These are phyloP conservation scores for Gigaspora rosea DNA, from an alignment of 192 early-diverging fungal species.

Conservation along the genomic window DNA sequence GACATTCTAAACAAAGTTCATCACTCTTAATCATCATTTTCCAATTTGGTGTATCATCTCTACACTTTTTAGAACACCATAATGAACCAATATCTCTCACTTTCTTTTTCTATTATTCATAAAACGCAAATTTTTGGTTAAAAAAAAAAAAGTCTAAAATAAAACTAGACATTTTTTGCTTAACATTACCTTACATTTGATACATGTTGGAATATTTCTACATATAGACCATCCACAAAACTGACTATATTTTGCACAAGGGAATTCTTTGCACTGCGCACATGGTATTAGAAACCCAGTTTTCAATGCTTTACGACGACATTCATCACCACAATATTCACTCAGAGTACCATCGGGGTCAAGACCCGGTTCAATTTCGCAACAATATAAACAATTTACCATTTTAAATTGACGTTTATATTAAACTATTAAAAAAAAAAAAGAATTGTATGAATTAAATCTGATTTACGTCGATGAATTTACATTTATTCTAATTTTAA, in stretches of 20 bases:
- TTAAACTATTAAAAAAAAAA: too few species aligned
- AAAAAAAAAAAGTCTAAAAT: background rate
- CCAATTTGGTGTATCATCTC: slow-evolving; percentile 27
- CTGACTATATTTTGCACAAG: background rate
- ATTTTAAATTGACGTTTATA: background rate
- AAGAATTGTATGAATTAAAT: too few species aligned
- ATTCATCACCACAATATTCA: slow-evolving; percentile 28
- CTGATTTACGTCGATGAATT: too few species aligned
- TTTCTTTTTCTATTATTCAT: background rate
- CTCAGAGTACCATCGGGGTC: slow-evolving; percentile 5
- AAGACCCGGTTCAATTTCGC: background rate
- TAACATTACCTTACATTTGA: background rate
- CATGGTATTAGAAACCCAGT: slow-evolving; percentile 15
- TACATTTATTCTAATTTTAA: too few species aligned
- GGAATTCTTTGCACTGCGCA: slow-evolving; percentile 4
- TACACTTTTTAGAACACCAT: slow-evolving; percentile 28
- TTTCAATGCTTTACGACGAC: slow-evolving; percentile 7
- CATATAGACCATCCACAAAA: slow-evolving; percentile 26
- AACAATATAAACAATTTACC: slow-evolving; percentile 18
- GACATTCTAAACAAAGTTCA: slow-evolving; percentile 15
- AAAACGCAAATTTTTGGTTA: background rate
- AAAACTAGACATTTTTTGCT: background rate
- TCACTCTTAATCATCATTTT: background rate
- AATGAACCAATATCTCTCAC: background rate
- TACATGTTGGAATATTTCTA: background rate